Percentiles rank a stretch among this genome's conserved stretches.
Evolutionary conservation across 1,139 yeast genomes (phyloP).

Genomic region (Sugiyamaella paludigena): DNA sequence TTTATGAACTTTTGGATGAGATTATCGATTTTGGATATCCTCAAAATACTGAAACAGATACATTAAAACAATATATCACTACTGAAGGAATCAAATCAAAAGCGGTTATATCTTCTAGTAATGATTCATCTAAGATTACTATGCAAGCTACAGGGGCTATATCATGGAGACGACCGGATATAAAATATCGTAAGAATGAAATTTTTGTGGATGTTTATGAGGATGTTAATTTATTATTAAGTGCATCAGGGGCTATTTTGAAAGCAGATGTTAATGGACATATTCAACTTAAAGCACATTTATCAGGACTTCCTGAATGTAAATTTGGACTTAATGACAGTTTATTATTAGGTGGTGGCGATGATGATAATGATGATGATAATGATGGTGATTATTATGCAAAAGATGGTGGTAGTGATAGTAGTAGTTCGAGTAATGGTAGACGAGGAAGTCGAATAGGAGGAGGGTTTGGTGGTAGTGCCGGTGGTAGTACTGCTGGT

Average conservation of each 20-base stretch:
- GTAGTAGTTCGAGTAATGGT: constrained; percentile 15
- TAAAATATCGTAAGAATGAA: constrained; percentile 80
- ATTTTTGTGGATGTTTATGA: constrained; percentile 76
- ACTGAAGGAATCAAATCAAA: constrained; percentile 33
- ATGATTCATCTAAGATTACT: constrained; percentile 37
- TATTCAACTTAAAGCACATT: constrained; percentile 65
- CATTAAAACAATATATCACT: constrained; percentile 43
- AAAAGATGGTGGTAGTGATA: constrained; percentile 13
- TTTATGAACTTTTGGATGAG: constrained; percentile 79
- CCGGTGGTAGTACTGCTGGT: constrained; percentile 10
- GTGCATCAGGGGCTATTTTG: constrained; percentile 50
- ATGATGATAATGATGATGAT: constrained; percentile 12
- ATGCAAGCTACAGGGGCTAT: constrained; percentile 44
- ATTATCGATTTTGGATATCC: constrained; percentile 82
- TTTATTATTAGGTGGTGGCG: constrained; percentile 32
- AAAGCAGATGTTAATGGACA: constrained; percentile 77
- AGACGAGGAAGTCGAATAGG: constrained; percentile 17
- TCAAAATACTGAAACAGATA: constrained; percentile 58
- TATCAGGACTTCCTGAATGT: constrained; percentile 77
- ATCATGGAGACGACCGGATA: constrained; percentile 72
- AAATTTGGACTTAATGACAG: constrained; percentile 60
- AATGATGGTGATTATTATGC: constrained; percentile 12
- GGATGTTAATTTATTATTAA: constrained; percentile 63
- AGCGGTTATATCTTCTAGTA: constrained; percentile 17
- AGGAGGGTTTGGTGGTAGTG: constrained; percentile 25